These are phyloP conservation scores for Wickerhamiella kurtzmanii DNA, from an alignment of 805 yeast species.

Conservation along the genomic window DNA sequence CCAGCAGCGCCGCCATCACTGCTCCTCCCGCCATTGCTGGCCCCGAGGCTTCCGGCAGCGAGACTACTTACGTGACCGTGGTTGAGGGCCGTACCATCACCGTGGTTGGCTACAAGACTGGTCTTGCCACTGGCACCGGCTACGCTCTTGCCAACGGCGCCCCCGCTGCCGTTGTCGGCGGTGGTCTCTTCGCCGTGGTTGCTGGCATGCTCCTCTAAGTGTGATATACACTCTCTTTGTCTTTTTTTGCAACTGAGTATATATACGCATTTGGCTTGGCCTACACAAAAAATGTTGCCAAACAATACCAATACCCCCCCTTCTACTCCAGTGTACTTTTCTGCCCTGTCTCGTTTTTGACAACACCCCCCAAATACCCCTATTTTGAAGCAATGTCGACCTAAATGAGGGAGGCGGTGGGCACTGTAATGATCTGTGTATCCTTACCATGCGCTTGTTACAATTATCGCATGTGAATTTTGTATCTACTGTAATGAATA, in stretches of 20 bases:
- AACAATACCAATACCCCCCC: too few relatives aligned
- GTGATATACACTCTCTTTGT: neutral
- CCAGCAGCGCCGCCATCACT: neutral
- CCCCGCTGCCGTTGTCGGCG: constrained; percentile 15
- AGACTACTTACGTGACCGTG: constrained; percentile 17
- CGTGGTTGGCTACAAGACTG: constrained; percentile 4
- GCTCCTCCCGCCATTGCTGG: neutral
- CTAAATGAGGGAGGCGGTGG: neutral
- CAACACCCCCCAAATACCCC: too few relatives aligned
- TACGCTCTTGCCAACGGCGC: constrained; percentile 13
- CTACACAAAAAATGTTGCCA: too few relatives aligned
- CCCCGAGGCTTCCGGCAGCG: constrained; percentile 2
- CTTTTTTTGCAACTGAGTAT: neutral
- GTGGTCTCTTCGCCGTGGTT: constrained; percentile 13
- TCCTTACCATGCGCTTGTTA: neutral
- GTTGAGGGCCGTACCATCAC: constrained; percentile 17
- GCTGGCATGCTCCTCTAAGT: constrained; percentile 13
- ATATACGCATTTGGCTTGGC: too few relatives aligned
- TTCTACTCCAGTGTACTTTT: too few relatives aligned
- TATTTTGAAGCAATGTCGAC: too few relatives aligned
- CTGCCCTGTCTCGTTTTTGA: too few relatives aligned
- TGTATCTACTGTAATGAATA: neutral
- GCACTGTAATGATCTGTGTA: neutral
- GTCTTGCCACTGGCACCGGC: constrained; percentile 4
- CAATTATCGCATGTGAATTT: neutral